Evolutionary conservation across 345 rosid genomes (phyloP).

Genomic region (Syzygium oleosum): DNA sequence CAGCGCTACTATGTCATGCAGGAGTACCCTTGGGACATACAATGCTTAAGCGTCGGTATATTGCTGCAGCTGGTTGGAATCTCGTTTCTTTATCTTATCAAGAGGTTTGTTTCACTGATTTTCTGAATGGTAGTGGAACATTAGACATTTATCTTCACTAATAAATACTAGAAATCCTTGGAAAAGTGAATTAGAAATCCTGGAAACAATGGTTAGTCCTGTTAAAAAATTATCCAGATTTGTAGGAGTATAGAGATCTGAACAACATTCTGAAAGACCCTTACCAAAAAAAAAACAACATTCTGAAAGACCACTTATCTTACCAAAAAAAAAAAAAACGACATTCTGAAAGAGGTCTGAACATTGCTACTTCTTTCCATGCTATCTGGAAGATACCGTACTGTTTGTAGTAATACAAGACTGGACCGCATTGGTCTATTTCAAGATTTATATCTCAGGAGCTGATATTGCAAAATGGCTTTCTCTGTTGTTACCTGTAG

Average conservation of each 20-base stretch:
- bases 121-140: background rate
- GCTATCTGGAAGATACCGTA: background rate
- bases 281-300: no score
- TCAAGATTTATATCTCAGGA: background rate
- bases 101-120: slow-evolving; percentile 41
- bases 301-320: no score
- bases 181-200: background rate
- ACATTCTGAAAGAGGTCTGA: background rate
- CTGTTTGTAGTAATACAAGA: background rate
- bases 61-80: slow-evolving; percentile 86
- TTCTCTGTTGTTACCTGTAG: slow-evolving; percentile 15
- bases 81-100: slow-evolving; percentile 66
- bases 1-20: slow-evolving; percentile 16
- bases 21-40: slow-evolving; percentile 87
- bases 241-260: background rate
- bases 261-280: background rate
- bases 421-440: background rate
- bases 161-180: background rate
- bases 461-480: background rate
- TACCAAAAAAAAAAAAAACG: no score
- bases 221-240: background rate
- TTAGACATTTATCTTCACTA: background rate
- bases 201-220: background rate
- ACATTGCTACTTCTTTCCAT: background rate
- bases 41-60: slow-evolving; percentile 62